Conservation (phyloP, 257 asterid species). For the Cruciata laevipes region DNA sequence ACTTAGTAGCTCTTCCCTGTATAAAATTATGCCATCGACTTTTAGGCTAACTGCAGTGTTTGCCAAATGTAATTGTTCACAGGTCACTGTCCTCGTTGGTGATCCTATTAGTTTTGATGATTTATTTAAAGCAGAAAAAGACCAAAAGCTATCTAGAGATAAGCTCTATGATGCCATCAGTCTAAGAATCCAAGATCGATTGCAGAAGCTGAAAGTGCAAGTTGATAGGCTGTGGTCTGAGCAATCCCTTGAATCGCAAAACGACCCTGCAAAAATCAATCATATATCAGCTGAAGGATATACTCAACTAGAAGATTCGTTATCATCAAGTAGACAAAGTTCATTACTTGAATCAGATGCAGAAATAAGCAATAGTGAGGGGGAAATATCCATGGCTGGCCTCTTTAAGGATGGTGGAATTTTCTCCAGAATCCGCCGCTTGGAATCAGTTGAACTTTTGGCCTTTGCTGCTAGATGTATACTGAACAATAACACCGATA, state of each 20-base stretch:
- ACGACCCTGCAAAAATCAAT: conserved; percentile 18
- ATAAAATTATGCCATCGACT: not conserved
- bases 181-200: conserved; percentile 52
- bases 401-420: conserved; percentile 37
- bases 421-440: conserved; percentile 48
- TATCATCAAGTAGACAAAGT: conserved; percentile 17
- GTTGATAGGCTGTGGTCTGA: conserved; percentile 51
- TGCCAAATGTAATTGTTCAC: conserved; percentile 1
- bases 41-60: not conserved
- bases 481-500: conserved; percentile 21
- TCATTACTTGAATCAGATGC: conserved; percentile 12
- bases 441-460: conserved; percentile 44
- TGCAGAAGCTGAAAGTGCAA: conserved; percentile 56
- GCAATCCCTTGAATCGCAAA: conserved; percentile 34
- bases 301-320: conserved; percentile 21
- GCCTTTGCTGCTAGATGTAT: conserved; percentile 70
- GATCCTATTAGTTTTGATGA: conserved; percentile 82
- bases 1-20: no score
- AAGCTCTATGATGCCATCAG: conserved; percentile 68
- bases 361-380: conserved; percentile 17
- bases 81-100: conserved; percentile 90
- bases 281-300: conserved; percentile 40
- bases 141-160: conserved; percentile 41
- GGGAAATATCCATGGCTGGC: conserved; percentile 25
- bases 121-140: conserved; percentile 32